Conservation (phyloP, 495 filamentous ascomycete genomes). For the Amorphotheca resinae region DNA sequence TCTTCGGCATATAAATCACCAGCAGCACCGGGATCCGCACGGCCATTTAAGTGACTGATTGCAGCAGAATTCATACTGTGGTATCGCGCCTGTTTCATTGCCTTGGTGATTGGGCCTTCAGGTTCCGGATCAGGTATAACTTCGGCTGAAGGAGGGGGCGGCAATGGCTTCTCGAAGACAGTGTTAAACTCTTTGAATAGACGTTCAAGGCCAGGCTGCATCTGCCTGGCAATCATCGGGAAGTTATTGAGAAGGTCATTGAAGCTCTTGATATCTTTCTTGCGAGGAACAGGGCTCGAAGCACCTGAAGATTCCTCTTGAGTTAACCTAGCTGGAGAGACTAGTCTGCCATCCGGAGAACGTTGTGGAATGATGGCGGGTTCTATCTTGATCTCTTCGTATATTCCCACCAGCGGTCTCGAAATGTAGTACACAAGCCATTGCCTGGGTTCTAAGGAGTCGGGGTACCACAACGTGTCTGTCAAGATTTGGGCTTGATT, state of each 20-base stretch:
- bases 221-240: slow-evolving; percentile 92
- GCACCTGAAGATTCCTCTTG: slow-evolving; percentile 24
- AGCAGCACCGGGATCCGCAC: slow-evolving; percentile 10
- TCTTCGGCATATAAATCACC: slow-evolving; percentile 52
- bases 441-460: slow-evolving; percentile 67
- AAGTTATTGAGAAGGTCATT: slow-evolving; percentile 85
- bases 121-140: slow-evolving; percentile 38
- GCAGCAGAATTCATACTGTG: slow-evolving; percentile 28
- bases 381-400: slow-evolving; percentile 57
- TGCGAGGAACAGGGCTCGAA: slow-evolving; percentile 35
- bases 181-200: slow-evolving; percentile 81
- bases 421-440: slow-evolving; percentile 98
- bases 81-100: slow-evolving; percentile 36
- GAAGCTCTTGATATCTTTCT: slow-evolving; percentile 85
- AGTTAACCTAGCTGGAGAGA: slow-evolving; percentile 9
- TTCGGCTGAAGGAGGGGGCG: slow-evolving; percentile 55
- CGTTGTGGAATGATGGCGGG: slow-evolving; percentile 41
- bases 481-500: slow-evolving; percentile 81
- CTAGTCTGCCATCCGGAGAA: slow-evolving; percentile 17
- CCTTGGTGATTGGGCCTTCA: slow-evolving; percentile 36
- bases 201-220: slow-evolving; percentile 84
- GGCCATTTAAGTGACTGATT: slow-evolving; percentile 18
- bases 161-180: slow-evolving; percentile 73
- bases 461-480: slow-evolving; percentile 79
- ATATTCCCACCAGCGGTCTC: slow-evolving; percentile 73